Base-by-base conservation (phyloP, 148 eudicot genomes). In the Fagopyrum homotropicum region DNA sequence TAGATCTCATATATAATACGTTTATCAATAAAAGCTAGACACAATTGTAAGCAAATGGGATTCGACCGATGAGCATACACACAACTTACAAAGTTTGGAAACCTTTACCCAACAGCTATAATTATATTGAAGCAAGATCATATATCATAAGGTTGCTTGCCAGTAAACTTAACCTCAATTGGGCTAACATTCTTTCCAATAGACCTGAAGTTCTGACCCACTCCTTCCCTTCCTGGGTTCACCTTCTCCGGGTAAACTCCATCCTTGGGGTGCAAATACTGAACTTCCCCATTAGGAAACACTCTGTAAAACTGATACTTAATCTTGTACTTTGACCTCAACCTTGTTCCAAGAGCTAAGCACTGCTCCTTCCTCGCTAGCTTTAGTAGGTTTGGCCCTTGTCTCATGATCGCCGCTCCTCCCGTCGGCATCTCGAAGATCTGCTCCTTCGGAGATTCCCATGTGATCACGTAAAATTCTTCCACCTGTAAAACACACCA, bases 221-320 rank as follows among this genome's bases (percentile, higher is more conserved):
- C 99, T 4, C 98, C 98, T 72, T 88, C 78, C 35, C 99, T 84
- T 0, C 98, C 99, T 0, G 93, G 84, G 84, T 96, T 96, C 45
- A 96, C 99, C 85, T 96, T 96, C 83, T 96, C 99, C 7, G 99
- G 99, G 85, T 96, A 96, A 4, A 96, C 97, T 0, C 99, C 99
- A 50, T 96, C 99, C 56, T 96, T 96, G 0, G 98, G 99, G 83
- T 96, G 99, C 88, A 96, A 81, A 66, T 96, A 96, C 50, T 96
- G 99, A 6, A 96, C 99, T 54, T 96, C 99, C 0, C 99, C 99
- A 71, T 86, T 96, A 0, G 99, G 99, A 74, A 96, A 96, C n/a
- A 92, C 99, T 86, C 99, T 82, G 71, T 92, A 95, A 72, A 95
- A 95, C 75, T 88, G 93, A 78, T 95, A 95, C 80, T 88, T 92